Base-by-base conservation (phyloP, 1,139 yeast genomes). In the Candida gigantensis region DNA sequence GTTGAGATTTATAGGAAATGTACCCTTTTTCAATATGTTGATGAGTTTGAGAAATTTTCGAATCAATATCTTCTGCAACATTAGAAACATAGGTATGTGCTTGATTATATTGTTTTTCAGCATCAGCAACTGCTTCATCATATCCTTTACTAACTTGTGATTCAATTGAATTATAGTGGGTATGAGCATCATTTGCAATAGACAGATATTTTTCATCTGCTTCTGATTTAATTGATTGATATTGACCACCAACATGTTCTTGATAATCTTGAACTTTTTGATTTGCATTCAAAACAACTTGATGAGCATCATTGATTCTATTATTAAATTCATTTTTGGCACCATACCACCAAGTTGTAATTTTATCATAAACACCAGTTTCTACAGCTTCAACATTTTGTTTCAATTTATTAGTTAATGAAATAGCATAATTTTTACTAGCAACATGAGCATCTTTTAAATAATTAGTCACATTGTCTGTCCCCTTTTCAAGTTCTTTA, bases 381-480 rank as follows among this genome's bases (percentile, higher is more conserved):
- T 32, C 32, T 26, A 30, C 21, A 17, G 36, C 39, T 14, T 34
- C 30, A 10, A 40, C 40, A 17, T 40, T 28, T 28, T 46, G 34
- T 17, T 32, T 30, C 29, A 42, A 37, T 29, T 37, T 30, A 4
- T 14, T 11, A n/a, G 35, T 37, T 11, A 40, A 35, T 9, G 43
- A 34, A 14, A 33, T 32, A 12, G 37, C 43, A 32, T 24, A 45
- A 10, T 36, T 35, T 19, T 24, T 32, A 10, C 57, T 52, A 6
- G 60, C 55, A 7, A 39, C 44, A 11, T 47, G 49, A 8, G 58
- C 47, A 21, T 49, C 43, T 17, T 47, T 48, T 25, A 53, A 36
- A 21, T 43, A 41, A 3, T 48, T 40, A 10, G 48, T 31, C 14
- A 52, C 33, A 14, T 47, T 26, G 7, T 36, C 36, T 31, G 44